phyloP scores from a whole-genome alignment of 805 yeast species.

The Suhomyces kilbournensis region DNA sequence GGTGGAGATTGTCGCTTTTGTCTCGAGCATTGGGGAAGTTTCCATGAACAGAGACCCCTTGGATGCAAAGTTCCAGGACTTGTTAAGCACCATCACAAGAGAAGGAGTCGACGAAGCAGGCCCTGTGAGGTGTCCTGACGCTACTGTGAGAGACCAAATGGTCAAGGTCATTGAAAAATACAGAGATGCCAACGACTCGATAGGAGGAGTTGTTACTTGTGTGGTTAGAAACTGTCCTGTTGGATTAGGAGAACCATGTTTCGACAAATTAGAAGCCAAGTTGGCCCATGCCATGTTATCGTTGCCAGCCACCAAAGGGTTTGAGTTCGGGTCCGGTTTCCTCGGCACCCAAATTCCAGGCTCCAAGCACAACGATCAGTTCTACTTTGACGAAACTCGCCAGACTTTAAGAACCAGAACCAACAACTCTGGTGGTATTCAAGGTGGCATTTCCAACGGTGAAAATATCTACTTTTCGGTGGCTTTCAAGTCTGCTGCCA shows the following conservation, averaged over 20 bases:
- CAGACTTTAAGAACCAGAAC: constrained; percentile 79
- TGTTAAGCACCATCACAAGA: constrained; percentile 76
- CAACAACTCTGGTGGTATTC: constrained; percentile 94
- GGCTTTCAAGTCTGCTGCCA: constrained; percentile 98
- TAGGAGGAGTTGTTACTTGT: constrained; percentile 98
- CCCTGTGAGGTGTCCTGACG: constrained; percentile 92
- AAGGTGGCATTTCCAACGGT: constrained; percentile 97
- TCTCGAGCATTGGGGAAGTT: constrained; percentile 83
- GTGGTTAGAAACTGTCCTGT: constrained; percentile 90
- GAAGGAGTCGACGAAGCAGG: constrained; percentile 84
- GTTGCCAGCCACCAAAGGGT: constrained; percentile 96
- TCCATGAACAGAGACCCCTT: constrained; percentile 72
- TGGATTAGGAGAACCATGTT: constrained; percentile 98
- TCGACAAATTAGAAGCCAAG: constrained; percentile 92
- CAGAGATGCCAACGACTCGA: constrained; percentile 85
- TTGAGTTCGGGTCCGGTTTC: constrained; percentile 96
- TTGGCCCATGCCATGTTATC: constrained; percentile 98
- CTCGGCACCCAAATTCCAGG: constrained; percentile 88
- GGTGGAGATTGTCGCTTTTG: constrained; percentile 95
- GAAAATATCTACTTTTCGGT: constrained; percentile 91
- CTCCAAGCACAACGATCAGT: constrained; percentile 90
- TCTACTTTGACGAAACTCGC: constrained; percentile 55
- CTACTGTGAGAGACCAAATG: constrained; percentile 69
- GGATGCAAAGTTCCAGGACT: constrained; percentile 59
- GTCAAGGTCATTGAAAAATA: constrained; percentile 80